Base-by-base conservation (phyloP, 2,329 filamentous ascomycete genomes). In the Aspergillus tanneri region DNA sequence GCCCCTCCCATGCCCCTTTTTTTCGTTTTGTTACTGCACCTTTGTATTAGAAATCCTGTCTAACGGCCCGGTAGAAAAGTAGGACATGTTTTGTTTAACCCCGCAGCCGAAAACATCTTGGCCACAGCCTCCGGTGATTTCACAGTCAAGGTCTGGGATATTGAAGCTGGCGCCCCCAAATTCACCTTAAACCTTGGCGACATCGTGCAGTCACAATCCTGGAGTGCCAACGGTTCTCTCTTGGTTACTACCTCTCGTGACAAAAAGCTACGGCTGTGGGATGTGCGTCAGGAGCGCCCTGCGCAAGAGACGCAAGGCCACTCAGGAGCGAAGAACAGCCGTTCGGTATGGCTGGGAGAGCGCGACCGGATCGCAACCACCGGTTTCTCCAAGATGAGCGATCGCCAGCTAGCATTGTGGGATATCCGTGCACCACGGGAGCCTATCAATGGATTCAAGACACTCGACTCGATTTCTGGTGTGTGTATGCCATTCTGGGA, bases 401-500 rank as follows among this genome's bases (percentile, higher is more conserved):
- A 99, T 74, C 85, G 93, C 45, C 93, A 99, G 71, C 80, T 99
- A 59, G 93, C 88, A 44, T 79, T 99, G 28, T 99, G 93, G 93
- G 93, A 99, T 76, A 84, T 90, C 39, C 88, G 91, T 60, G 86
- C 83, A 56, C 82, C 84, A 14, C 74, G 70, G 27, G 86, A 95
- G 62, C 93, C 93, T 40, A 86, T 97, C 62, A 90, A 89, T 42
- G 91, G 90, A 12, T 96, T 96, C 75, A 85, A 83, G 62, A 87
- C 88, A 59, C 81, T 99, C 40, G 93, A 99, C 73, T 95, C 90
- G 38, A 96, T 96, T 64, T 96, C 92, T 37, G 93, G 93, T 68
- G 91, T 99, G 51, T 95, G 90, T 80, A 96, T 99, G 89, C 93
- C 93, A 24, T 97, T 99, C 82, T 99, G 93, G 93, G 93, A 99